Conservation (phyloP, 768 basidiomycete genomes). For the Exidia glandulosa region DNA sequence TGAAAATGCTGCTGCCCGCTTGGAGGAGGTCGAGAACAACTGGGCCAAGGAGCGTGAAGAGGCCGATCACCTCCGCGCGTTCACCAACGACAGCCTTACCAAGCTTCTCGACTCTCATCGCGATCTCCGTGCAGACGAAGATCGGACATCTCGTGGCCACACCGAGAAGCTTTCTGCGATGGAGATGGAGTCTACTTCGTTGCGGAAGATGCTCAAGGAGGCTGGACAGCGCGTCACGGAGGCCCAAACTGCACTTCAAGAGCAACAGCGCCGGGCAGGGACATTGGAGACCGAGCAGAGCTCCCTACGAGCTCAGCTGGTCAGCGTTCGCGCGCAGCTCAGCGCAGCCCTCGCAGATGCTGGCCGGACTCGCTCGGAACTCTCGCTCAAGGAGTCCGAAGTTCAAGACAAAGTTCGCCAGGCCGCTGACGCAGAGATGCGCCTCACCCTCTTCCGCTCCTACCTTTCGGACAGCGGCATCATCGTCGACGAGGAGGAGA, state of each 20-base stretch:
- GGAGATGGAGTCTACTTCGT: slow-evolving; percentile 62
- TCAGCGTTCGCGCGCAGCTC: slow-evolving; percentile 63
- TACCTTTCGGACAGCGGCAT: slow-evolving; percentile 86
- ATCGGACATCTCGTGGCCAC: slow-evolving; percentile 61
- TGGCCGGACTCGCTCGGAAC: slow-evolving; percentile 59
- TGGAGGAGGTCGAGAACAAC: slow-evolving; percentile 76
- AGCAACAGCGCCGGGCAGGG: slow-evolving; percentile 54
- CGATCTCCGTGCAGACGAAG: slow-evolving; percentile 76
- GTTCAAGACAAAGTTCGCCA: slow-evolving; percentile 54
- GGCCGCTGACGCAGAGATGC: slow-evolving; percentile 57
- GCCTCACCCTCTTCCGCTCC: slow-evolving; percentile 68
- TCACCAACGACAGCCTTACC: slow-evolving; percentile 79
- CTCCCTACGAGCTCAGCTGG: slow-evolving; percentile 58
- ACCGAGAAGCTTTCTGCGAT: slow-evolving; percentile 73
- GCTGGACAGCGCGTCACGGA: slow-evolving; percentile 61
- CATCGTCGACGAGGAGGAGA: slow-evolving; percentile 59
- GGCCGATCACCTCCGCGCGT: slow-evolving; percentile 77
- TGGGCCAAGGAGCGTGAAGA: slow-evolving; percentile 91
- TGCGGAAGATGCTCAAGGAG: slow-evolving; percentile 75
- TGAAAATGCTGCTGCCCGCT: slow-evolving; percentile 50
- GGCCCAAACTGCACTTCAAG: slow-evolving; percentile 47
- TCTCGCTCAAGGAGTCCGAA: slow-evolving; percentile 52
- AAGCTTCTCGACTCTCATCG: slow-evolving; percentile 82
- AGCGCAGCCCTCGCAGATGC: slow-evolving; percentile 56
- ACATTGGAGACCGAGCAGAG: slow-evolving; percentile 57